Evolutionary conservation across 2,329 filamentous ascomycete genomes (phyloP), one percentile per base, ranked within the genome.

Genomic region (Cercospora sp.): DNA sequence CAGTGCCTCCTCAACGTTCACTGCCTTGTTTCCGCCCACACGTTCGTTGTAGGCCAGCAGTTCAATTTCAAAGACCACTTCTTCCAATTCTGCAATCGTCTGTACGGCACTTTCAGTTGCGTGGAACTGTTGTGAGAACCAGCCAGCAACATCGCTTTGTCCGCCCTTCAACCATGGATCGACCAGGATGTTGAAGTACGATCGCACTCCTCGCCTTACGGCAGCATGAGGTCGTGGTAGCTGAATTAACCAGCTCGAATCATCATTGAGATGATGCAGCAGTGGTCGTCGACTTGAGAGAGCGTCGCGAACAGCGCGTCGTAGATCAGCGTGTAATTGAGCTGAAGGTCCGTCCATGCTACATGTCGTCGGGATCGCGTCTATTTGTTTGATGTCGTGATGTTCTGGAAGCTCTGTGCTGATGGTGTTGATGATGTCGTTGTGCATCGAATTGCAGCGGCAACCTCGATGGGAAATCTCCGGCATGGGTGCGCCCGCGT

Each of bases 111-210:
- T 86, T 63, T 84, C 76, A 0, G 82, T 81, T 1, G 85, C 82
- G 75, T 91, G 89, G 82, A 84, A 89, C 76, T 91, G 89, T 72
- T 86, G 86, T 60, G 84, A 87, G 76, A 91, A 90, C 86, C 88
- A 90, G 55, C 80, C 78, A 1, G 87, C 86, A 9, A 90, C 85
- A 75, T 91, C 89, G 66, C 82, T 85, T 77, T 91, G 88, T 0
- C 85, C 82, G 2, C 88, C 88, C 16, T 81, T 78, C 2, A 91
- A 81, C 89, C 89, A 91, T 0, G 88, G 88, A 73, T 90, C 88
- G 53, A 91, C 82, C 20, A 91, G 78, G 60, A 91, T 81, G 73
- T 90, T 90, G 81, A 85, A 90, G 72, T 86, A 88, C 18, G 81
- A 79, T 18, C 84, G 83, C 6, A 79, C 79, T n/a, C 78, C 78